A percentile compares a stretch with the other conserved stretches of the same genome.
Evolutionary conservation across 2,329 filamentous ascomycete genomes (phyloP).

Genomic region (Xylariomycetidae sp.): DNA sequence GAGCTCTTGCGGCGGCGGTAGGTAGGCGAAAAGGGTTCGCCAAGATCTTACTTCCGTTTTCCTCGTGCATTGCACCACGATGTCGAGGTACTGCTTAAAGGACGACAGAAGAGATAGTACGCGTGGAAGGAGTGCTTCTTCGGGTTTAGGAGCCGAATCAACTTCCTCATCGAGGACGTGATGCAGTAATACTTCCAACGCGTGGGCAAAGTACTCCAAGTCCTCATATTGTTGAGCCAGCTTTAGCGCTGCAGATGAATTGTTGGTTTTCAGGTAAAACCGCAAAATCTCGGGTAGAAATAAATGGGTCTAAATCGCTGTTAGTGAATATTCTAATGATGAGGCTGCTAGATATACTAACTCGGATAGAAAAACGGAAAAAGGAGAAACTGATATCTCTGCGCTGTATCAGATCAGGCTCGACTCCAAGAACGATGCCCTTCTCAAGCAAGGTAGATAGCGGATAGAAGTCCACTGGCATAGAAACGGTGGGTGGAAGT

Average conservation of each 20-base stretch:
- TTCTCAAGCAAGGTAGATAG: constrained; percentile 83
- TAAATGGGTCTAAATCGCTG: constrained; percentile 66
- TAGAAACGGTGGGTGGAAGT: constrained; percentile 67
- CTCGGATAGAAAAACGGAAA: constrained; percentile 81
- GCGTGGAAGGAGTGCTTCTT: constrained; percentile 59
- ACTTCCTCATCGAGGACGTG: constrained; percentile 93
- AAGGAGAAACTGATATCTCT: constrained; percentile 88
- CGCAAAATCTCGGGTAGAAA: constrained; percentile 86
- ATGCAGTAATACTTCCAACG: constrained; percentile 85
- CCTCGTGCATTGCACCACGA: constrained; percentile 92
- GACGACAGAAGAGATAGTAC: constrained; percentile 63
- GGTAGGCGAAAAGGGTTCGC: constrained; percentile 86
- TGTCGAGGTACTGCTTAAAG: constrained; percentile 84
- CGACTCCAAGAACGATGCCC: constrained; percentile 83
- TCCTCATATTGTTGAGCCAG: constrained; percentile 82
- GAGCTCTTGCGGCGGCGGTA: constrained; percentile 84
- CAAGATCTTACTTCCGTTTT: constrained; percentile 96
- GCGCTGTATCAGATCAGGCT: constrained; percentile 88
- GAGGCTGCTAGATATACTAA: too few relatives aligned
- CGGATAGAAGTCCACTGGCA: constrained; percentile 93
- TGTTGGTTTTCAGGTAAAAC: constrained; percentile 70
- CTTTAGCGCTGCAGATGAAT: constrained; percentile 74
- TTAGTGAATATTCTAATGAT: constrained; percentile 8
- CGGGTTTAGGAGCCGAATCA: constrained; percentile 61
- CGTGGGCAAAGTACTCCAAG: constrained; percentile 88